Evolutionary conservation across 768 basidiomycete genomes (phyloP).

Genomic region (Fomitopsis serialis): DNA sequence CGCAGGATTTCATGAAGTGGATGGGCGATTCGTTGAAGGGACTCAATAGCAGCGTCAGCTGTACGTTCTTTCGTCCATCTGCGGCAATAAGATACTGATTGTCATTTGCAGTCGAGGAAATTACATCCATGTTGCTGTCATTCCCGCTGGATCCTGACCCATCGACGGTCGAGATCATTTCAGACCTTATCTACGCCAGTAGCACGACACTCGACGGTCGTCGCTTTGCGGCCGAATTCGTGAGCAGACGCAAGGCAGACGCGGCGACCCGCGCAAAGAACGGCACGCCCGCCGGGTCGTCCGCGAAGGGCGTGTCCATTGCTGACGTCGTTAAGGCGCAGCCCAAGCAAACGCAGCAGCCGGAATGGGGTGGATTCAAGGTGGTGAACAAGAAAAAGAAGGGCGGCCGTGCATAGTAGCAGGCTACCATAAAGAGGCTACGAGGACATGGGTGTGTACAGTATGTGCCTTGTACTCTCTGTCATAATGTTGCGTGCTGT

Average conservation of each 20-base stretch:
- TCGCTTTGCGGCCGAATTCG: conserved; percentile 90
- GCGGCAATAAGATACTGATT: background rate
- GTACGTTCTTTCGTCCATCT: conserved; percentile 33
- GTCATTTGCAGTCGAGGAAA: conserved; percentile 75
- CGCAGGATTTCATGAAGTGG: conserved; percentile 92
- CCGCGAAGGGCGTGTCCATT: conserved; percentile 60
- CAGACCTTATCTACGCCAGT: conserved; percentile 90
- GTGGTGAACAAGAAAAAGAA: conserved; percentile 97
- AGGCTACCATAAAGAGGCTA: no score
- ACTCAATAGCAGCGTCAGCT: conserved; percentile 64
- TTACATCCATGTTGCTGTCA: conserved; percentile 89
- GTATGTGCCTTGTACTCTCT: background rate
- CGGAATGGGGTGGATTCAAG: conserved; percentile 87
- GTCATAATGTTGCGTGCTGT: background rate
- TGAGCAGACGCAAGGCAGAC: conserved; percentile 82
- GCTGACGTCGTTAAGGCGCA: conserved; percentile 89
- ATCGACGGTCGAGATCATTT: conserved; percentile 85
- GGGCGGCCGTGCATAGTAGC: conserved; percentile 54
- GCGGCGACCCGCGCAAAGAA: conserved; percentile 50
- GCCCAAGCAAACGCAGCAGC: conserved; percentile 64
- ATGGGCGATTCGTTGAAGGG: conserved; percentile 79
- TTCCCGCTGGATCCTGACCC: conserved; percentile 89
- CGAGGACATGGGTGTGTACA: background rate
- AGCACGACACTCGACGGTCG: conserved; percentile 94
- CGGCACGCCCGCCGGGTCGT: conserved; percentile 23